phyloP scores from a whole-genome alignment of 164 flowering plant species.

The Akebia trifoliata region DNA sequence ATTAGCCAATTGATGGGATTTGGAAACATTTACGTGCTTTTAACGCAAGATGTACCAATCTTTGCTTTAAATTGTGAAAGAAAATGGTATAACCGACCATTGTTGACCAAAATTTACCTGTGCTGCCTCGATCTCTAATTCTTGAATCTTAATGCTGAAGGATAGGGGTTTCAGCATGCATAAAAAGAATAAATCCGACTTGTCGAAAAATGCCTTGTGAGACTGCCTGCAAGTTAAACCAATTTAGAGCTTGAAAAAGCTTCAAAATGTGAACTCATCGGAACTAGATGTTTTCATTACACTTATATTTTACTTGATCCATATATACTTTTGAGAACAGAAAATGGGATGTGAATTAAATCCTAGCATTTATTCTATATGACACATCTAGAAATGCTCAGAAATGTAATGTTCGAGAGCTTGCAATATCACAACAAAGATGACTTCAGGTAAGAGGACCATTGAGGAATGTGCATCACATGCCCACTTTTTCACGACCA shows the following conservation, averaged over 20 bases:
- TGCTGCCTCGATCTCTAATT: constrained; percentile 58
- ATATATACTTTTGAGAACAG: not conserved
- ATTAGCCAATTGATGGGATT: no score
- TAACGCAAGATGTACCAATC: not conserved
- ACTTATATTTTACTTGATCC: no score
- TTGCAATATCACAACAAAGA: no score
- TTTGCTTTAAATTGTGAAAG: not conserved
- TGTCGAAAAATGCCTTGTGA: constrained; percentile 53
- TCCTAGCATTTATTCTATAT: not conserved
- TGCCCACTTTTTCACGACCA: no score
- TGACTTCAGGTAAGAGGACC: no score
- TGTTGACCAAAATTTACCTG: constrained; percentile 35
- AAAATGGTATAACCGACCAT: no score
- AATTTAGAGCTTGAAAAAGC: not conserved
- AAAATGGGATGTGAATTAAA: not conserved
- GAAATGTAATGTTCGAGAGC: no score
- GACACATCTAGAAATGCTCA: no score
- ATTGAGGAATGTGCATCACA: no score
- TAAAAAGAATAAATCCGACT: constrained; percentile 67
- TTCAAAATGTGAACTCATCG: not conserved
- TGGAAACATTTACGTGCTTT: no score
- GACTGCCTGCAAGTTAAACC: constrained; percentile 39
- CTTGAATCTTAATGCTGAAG: constrained; percentile 56
- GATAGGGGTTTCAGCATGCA: constrained; percentile 65
- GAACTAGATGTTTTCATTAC: no score